Base-by-base conservation (phyloP, 768 basidiomycete genomes). In the Tulasnella sp. region DNA sequence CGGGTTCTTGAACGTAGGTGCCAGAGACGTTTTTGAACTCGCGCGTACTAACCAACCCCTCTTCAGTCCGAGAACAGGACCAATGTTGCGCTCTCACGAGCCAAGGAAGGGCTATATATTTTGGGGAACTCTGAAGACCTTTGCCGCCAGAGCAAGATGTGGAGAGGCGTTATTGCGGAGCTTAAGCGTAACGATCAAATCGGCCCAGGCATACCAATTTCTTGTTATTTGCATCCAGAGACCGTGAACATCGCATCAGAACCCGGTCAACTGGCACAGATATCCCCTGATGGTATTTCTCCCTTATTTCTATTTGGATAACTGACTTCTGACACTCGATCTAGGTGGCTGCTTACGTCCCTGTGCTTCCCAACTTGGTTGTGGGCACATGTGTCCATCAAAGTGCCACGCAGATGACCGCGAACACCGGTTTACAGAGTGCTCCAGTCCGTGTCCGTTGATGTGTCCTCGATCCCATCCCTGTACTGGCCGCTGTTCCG, bases 31-130 rank as follows among this genome's bases (percentile, higher is more conserved):
- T 12, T 34, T 34, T n/a, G n/a, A 19, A 8, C 24, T 76, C 19
- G 40, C 1, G 40, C 39, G 1, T 16, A 9, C 73, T n/a, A n/a
- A 14, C 81, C 21, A 81, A 71, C 4, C 36, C 27, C 0, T 39
- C 6, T 27, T 48, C 27, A 91, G 90, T 90, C 89, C 0, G 86
- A 87, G 77, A 91, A 91, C 81, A 85, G 89, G 40, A 89, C 87
- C 1, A 91, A 86, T 74, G 93, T 94, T 58, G 92, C 94, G 0
- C 83, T 94, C 5, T 93, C 93, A 31, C 88, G 93, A 31, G 93
- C 93, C 5, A 88, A 89, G 74, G 90, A 94, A 80, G 93, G 93
- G 6, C 85, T 95, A 1, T 94, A 88, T 82, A 89, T 95, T 42
- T 84, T 94, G 4, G 93, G 94, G 34, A 93, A 93, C 76, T 89